Base-by-base conservation (phyloP, 2,329 filamentous ascomycete species). In the Alternaria ethzedia region DNA sequence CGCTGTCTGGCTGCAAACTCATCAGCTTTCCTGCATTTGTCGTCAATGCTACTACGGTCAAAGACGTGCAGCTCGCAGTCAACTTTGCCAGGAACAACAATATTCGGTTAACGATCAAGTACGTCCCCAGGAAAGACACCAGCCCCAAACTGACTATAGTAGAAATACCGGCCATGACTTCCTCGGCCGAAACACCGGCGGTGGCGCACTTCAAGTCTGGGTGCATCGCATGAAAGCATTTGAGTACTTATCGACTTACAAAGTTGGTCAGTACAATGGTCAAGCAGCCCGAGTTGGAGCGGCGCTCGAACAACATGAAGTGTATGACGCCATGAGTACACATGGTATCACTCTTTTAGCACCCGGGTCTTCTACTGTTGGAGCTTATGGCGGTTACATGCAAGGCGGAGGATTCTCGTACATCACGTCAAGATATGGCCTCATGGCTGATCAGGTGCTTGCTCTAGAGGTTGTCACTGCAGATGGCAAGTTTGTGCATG, bases 331-430 rank as follows among this genome's bases (percentile, higher is more conserved):
- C 26, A 75, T 74, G 73, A 62, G 60, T 11, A 23, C 59, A 32
- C 46, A 62, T 45, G 69, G 70, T 25, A 70, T 75, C 8, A 77
- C 73, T 5, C 43, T 73, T 17, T 10, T 72, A 15, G 63, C 65
- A 11, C 70, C 72, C 3, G 71, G 72, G 15, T 70, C 68, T 10
- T 54, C 71, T 3, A 84, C 82, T 3, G 84, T 88, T 12, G 86
- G 86, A 21, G 78, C 84, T 67, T 81, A 61, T 46, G 74, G 72
- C 12, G 74, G 80, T 3, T 81, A 68, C 63, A 75, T 78, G 63
- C 74, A 75, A 26, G 86, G 85, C 3, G 86, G 85, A 17, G 87
- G 87, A 0, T 85, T 88, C 74, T 83, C 82, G 15, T 68, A 69
- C 15, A 83, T 85, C 9, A 82, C 82, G 3, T 80, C 80, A 28